These are phyloP conservation scores for Brassica nigra DNA, from an alignment of 345 rosid species.

Conservation along the genomic window DNA sequence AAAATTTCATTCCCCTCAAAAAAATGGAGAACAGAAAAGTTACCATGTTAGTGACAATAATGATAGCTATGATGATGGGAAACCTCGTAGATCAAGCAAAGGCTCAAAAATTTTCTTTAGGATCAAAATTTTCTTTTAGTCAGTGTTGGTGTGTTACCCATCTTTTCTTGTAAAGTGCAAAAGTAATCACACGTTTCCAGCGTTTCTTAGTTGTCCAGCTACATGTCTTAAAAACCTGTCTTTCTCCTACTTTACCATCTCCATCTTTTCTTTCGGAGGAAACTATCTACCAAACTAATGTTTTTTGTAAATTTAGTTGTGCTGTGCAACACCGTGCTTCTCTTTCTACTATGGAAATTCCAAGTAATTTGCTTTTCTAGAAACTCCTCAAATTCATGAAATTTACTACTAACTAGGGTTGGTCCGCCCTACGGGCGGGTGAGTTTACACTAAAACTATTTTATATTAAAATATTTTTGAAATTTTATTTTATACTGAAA, in stretches of 20 bases:
- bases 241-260: background rate
- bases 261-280: background rate
- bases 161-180: background rate
- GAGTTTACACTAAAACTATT: too few relatives aligned
- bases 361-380: background rate
- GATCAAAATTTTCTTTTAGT: background rate
- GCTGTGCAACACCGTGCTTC: background rate
- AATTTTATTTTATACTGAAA: too few relatives aligned
- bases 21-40: conserved; percentile 2
- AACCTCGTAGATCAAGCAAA: background rate
- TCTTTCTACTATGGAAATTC: background rate
- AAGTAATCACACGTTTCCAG: background rate
- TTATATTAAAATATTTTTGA: too few relatives aligned
- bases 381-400: background rate
- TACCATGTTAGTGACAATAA: background rate
- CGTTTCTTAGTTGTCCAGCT: background rate
- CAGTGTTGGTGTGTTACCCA: conserved; percentile 14
- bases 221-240: conserved; percentile 8
- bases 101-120: background rate
- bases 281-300: conserved; percentile 2
- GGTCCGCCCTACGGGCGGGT: too few relatives aligned
- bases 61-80: conserved; percentile 12
- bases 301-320: conserved; percentile 15
- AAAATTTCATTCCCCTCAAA: background rate
- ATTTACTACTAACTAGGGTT: background rate